Conservation (phyloP, 441 rosid species). For the Erodium texanum region DNA sequence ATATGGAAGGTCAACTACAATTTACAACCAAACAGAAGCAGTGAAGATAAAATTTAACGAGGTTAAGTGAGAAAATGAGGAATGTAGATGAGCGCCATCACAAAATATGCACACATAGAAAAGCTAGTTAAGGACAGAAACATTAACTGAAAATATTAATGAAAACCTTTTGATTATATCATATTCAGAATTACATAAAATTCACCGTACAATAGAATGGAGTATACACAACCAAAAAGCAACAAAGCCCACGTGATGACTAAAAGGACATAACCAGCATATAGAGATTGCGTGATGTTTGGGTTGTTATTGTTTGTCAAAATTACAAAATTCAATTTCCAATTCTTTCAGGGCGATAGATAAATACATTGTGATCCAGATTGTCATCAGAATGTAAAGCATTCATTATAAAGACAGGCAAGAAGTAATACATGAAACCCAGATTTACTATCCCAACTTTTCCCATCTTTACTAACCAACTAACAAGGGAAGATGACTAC, state of each 20-base stretch:
- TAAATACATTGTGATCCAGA: not conserved
- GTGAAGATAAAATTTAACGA: not conserved
- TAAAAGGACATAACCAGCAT: not conserved
- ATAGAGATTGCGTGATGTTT: not conserved
- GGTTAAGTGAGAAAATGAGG: not conserved
- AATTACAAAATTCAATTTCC: not conserved
- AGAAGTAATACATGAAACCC: not conserved
- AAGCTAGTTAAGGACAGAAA: not conserved
- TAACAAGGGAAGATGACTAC: not conserved
- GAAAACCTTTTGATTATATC: not conserved
- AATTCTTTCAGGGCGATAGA: constrained; percentile 1
- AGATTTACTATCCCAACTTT: not conserved
- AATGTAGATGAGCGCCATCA: not conserved
- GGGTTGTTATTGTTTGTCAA: not conserved
- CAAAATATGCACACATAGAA: not conserved
- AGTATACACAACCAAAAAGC: not conserved
- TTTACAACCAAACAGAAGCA: not conserved
- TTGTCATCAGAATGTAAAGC: not conserved
- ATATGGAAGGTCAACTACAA: not conserved
- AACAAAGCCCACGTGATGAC: not conserved
- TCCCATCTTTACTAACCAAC: not conserved
- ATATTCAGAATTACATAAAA: not conserved
- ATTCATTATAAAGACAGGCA: not conserved
- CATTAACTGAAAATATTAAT: not conserved
- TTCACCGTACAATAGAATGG: not conserved